Evolutionary conservation across 148 eudicot genomes (phyloP).

Genomic region (Camellia granthamiana): DNA sequence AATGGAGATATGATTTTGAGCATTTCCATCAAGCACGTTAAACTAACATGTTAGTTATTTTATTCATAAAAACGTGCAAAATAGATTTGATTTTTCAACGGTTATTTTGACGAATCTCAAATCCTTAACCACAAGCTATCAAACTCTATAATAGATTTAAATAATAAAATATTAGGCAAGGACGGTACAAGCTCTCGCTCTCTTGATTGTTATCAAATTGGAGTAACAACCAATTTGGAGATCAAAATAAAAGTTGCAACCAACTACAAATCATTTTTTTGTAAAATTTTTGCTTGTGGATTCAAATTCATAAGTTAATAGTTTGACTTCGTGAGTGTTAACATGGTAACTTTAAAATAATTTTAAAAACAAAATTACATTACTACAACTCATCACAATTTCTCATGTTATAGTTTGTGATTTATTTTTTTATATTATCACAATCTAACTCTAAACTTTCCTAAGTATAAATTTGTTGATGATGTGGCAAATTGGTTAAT

Average conservation of each 20-base stretch:
- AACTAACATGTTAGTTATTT: no score
- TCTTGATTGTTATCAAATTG: neutral
- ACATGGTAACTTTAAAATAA: neutral
- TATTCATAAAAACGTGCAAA: neutral
- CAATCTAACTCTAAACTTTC: neutral
- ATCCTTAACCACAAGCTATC: neutral
- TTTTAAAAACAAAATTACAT: neutral
- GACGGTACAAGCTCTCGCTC: neutral
- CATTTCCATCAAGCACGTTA: neutral
- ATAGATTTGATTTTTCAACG: neutral
- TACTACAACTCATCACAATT: neutral
- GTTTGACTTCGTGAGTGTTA: neutral
- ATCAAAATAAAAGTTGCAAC: no score
- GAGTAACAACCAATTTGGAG: no score
- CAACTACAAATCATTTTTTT: no score
- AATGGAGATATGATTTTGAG: conserved; percentile 19
- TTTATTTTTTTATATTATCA: no score
- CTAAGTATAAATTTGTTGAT: no score
- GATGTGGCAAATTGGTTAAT: neutral
- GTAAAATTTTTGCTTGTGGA: neutral
- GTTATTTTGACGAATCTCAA: neutral
- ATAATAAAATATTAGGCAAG: neutral
- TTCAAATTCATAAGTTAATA: no score
- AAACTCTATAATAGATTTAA: no score
- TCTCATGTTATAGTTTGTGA: neutral